phyloP scores from a whole-genome alignment of 1,139 yeast species.

The Scheffersomyces stambukii region DNA sequence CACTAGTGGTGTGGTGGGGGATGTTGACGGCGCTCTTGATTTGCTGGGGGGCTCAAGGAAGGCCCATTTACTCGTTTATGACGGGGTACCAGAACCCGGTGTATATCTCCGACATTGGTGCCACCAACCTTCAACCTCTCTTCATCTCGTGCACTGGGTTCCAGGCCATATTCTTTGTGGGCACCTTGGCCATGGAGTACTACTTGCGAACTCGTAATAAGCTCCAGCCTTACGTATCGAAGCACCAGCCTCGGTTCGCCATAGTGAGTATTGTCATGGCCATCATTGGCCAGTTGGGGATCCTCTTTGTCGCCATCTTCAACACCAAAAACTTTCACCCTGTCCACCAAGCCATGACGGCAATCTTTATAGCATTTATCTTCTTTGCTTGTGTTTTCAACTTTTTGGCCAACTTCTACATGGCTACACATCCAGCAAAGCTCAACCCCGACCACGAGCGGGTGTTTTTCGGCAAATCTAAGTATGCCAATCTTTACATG shows the following conservation, averaged over 20 bases:
- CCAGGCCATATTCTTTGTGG: constrained; percentile 73
- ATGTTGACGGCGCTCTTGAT: constrained; percentile 37
- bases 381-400: constrained; percentile 63
- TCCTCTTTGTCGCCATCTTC: constrained; percentile 70
- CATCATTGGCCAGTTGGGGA: constrained; percentile 69
- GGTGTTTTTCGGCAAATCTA: constrained; percentile 35
- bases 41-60: constrained; percentile 73
- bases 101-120: constrained; percentile 81
- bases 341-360: constrained; percentile 71
- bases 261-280: constrained; percentile 51
- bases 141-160: constrained; percentile 77
- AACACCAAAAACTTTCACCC: constrained; percentile 56
- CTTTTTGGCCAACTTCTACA: constrained; percentile 54
- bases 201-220: constrained; percentile 49
- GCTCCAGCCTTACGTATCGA: constrained; percentile 50
- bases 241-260: constrained; percentile 47
- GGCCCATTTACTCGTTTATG: constrained; percentile 64
- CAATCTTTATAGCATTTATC: constrained; percentile 65
- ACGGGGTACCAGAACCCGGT: constrained; percentile 48
- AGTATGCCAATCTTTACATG: constrained; percentile 42
- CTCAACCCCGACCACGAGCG: constrained; percentile 37
- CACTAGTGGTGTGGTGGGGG: constrained; percentile 36
- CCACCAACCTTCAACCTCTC: constrained; percentile 76
- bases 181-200: constrained; percentile 59
- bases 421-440: constrained; percentile 51